Conservation (phyloP, 257 asterid species). For the Nicotiana sylvestris region DNA sequence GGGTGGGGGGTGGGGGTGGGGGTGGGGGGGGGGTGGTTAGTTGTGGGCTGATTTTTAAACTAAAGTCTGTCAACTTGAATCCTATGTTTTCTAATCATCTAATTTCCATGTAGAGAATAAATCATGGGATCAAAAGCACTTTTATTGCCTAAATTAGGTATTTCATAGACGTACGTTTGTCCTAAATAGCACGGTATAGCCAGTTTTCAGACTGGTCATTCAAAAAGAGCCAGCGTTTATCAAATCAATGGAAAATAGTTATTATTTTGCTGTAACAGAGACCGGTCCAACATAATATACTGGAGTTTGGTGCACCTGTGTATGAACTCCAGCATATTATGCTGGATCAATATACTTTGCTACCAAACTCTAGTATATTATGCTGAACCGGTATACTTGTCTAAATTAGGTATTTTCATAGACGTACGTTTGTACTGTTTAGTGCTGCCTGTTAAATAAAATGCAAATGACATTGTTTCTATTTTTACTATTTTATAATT, state of each 20-base stretch:
- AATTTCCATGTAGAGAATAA: not conserved
- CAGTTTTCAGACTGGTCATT: too few relatives aligned
- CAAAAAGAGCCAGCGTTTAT: too few relatives aligned
- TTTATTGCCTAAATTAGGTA: not conserved
- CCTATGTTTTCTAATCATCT: not conserved
- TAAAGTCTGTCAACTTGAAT: not conserved
- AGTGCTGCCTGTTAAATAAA: not conserved
- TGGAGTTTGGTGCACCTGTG: too few relatives aligned
- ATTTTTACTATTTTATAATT: not conserved
- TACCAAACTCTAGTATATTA: too few relatives aligned
- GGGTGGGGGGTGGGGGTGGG: not conserved
- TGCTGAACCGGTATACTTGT: not conserved
- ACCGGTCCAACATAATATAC: too few relatives aligned
- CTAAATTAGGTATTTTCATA: not conserved
- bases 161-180: not conserved
- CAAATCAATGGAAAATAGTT: too few relatives aligned
- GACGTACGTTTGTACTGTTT: not conserved
- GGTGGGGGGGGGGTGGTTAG: not conserved
- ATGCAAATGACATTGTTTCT: not conserved
- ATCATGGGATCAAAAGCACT: not conserved
- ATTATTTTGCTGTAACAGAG: too few relatives aligned
- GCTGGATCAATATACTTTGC: too few relatives aligned
- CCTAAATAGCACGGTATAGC: too few relatives aligned
- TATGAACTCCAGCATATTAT: too few relatives aligned
- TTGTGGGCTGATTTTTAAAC: not conserved